phyloP scores from a whole-genome alignment of 163 green algal species.

The Coccomyxa subellipsoidea region DNA sequence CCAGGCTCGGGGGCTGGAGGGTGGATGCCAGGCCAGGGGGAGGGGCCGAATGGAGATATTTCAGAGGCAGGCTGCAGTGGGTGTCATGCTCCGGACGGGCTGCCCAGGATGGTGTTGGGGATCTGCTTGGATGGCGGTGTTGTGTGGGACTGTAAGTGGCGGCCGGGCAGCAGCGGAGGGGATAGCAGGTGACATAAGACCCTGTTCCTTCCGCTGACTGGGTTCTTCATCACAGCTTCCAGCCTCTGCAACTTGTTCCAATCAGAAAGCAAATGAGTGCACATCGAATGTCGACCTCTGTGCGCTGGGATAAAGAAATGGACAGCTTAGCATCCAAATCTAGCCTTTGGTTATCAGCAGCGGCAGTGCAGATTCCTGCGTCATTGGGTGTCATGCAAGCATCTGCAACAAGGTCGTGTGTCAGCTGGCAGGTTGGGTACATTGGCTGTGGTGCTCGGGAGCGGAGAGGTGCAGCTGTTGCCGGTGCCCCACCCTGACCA shows the following conservation, averaged over 20 bases:
- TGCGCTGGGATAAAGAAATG: no score
- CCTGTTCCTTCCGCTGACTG: no score
- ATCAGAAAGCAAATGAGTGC: no score
- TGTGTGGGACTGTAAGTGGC: conserved; percentile 44
- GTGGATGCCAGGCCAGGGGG: neutral
- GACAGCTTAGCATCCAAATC: no score
- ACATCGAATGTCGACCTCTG: no score
- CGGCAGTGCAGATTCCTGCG: no score
- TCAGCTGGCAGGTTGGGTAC: conserved; percentile 33
- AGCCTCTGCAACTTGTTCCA: no score
- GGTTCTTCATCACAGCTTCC: no score
- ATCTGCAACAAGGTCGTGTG: neutral
- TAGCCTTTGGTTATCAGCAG: no score
- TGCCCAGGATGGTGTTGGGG: conserved; percentile 33
- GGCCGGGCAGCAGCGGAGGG: conserved; percentile 9
- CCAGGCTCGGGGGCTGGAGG: neutral
- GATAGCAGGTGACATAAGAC: neutral
- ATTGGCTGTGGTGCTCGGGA: conserved; percentile 41
- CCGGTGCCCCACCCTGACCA: conserved; percentile 28
- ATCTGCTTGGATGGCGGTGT: conserved; percentile 39
- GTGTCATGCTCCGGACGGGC: no score
- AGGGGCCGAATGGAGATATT: neutral
- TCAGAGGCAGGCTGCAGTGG: neutral
- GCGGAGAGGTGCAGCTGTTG: conserved; percentile 34
- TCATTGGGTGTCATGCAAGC: no score